phyloP scores from a whole-genome alignment of 345 rosid genomes.

The Populus alba region DNA sequence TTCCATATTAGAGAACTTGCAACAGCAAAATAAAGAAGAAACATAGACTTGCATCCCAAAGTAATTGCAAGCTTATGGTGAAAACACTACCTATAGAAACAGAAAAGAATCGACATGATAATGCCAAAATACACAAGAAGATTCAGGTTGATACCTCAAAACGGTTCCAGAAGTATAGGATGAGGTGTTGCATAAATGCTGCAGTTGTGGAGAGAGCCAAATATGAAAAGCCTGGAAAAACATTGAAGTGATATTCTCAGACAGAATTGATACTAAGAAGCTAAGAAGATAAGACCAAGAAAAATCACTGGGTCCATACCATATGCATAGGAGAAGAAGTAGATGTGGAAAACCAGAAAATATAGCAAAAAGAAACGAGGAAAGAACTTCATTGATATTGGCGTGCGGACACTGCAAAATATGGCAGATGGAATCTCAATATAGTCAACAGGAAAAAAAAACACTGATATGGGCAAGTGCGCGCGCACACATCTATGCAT shows the following conservation, averaged over 20 bases:
- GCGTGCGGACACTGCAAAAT: constrained; percentile 86
- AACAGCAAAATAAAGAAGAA: neutral
- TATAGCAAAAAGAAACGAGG: constrained; percentile 97
- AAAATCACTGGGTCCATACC: constrained; percentile 44
- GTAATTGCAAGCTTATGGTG: neutral
- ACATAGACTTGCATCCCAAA: too few species aligned
- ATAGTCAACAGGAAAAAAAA: neutral
- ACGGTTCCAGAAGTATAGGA: constrained; percentile 96
- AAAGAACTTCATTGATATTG: constrained; percentile 98
- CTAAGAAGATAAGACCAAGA: neutral
- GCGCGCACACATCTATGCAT: neutral
- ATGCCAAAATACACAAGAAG: neutral
- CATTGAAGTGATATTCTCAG: neutral
- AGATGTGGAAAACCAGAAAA: constrained; percentile 96
- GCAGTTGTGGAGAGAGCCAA: constrained; percentile 84
- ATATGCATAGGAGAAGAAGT: constrained; percentile 88
- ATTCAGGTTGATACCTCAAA: constrained; percentile 62
- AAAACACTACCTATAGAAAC: neutral
- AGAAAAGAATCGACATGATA: neutral
- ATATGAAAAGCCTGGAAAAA: constrained; percentile 80
- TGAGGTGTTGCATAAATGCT: constrained; percentile 96
- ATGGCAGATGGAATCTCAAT: constrained; percentile 12
- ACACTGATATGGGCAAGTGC: neutral
- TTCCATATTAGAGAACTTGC: neutral
- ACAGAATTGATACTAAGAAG: neutral